phyloP scores from a whole-genome alignment of 108 stramenopile genomes.

The Parietichytrium sp. region DNA sequence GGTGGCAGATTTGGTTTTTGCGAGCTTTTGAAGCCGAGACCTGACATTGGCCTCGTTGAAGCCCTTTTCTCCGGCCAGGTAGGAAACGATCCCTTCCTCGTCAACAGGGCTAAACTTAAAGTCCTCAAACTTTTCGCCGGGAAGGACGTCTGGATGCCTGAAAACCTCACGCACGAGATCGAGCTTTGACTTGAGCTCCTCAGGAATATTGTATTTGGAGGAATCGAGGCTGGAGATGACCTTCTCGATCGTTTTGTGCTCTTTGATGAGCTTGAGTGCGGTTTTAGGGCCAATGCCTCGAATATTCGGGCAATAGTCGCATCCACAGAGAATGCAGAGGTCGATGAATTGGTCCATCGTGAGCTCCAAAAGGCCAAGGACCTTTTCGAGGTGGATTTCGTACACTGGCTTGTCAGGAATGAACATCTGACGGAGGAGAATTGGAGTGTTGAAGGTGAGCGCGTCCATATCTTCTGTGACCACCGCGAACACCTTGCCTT shows the following conservation, averaged over 20 bases:
- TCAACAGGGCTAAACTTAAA: slow-evolving; percentile 53
- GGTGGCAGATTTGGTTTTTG: slow-evolving; percentile 74
- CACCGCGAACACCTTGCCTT: slow-evolving; percentile 86
- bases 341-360: slow-evolving; percentile 96
- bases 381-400: slow-evolving; percentile 81
- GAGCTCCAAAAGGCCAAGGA: slow-evolving; percentile 80
- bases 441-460: slow-evolving; percentile 87
- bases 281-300: slow-evolving; percentile 95
- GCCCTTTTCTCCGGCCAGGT: slow-evolving; percentile 83
- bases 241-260: slow-evolving; percentile 78
- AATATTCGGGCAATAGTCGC: slow-evolving; percentile 96
- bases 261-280: slow-evolving; percentile 83
- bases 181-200: slow-evolving; percentile 68
- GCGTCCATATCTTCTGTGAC: slow-evolving; percentile 99
- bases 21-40: slow-evolving; percentile 78
- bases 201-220: slow-evolving; percentile 77
- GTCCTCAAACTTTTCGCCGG: not conserved
- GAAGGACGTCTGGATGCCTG: slow-evolving; percentile 73
- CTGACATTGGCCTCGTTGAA: slow-evolving; percentile 88
- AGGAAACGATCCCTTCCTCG: slow-evolving; percentile 65
- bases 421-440: slow-evolving; percentile 59
- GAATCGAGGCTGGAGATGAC: slow-evolving; percentile 73
- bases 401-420: slow-evolving; percentile 58
- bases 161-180: slow-evolving; percentile 74
- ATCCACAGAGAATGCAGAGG: slow-evolving; percentile 90